Evolutionary conservation across 306 rosid species (phyloP).

Genomic region (Carpinus viminea): DNA sequence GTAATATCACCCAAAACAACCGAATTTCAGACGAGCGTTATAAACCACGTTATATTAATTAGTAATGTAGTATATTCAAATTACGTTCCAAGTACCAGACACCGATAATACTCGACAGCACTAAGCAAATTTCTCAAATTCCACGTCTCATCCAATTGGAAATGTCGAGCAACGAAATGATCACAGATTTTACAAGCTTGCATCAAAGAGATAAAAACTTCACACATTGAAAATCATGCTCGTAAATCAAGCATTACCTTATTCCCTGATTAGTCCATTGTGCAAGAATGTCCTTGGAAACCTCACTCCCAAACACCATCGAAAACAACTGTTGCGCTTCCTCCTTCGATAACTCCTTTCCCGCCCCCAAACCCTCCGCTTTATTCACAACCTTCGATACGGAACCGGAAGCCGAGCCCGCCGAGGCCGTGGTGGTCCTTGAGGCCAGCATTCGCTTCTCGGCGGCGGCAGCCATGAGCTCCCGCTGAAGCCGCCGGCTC

Average conservation of each 20-base stretch:
- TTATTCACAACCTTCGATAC: slow-evolving; percentile 37
- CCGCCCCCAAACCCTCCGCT: slow-evolving; percentile 39
- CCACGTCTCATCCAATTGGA: not conserved
- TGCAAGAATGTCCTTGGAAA: slow-evolving; percentile 77
- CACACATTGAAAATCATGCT: not conserved
- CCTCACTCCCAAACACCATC: slow-evolving; percentile 82
- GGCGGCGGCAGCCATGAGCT: slow-evolving; percentile 94
- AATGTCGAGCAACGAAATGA: not conserved
- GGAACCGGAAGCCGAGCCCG: slow-evolving; percentile 14
- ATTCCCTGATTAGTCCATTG: slow-evolving; percentile 98
- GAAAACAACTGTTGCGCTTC: slow-evolving; percentile 72
- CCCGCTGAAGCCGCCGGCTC: slow-evolving; percentile 69
- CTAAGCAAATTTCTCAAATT: not conserved
- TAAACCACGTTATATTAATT: not conserved
- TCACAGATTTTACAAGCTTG: not conserved
- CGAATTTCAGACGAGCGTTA: not conserved
- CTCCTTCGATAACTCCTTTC: slow-evolving; percentile 52
- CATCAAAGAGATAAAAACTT: not conserved
- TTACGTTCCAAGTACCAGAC: not conserved
- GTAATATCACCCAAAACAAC: slow-evolving; percentile 3
- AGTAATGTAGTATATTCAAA: not conserved
- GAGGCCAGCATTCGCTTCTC: slow-evolving; percentile 74
- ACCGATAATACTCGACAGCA: not conserved
- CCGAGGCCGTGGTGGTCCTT: slow-evolving; percentile 25
- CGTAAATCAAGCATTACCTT: slow-evolving; percentile 47